Conservation (phyloP, 2,329 filamentous ascomycete species). For the Chalaropsis ovoidea region DNA sequence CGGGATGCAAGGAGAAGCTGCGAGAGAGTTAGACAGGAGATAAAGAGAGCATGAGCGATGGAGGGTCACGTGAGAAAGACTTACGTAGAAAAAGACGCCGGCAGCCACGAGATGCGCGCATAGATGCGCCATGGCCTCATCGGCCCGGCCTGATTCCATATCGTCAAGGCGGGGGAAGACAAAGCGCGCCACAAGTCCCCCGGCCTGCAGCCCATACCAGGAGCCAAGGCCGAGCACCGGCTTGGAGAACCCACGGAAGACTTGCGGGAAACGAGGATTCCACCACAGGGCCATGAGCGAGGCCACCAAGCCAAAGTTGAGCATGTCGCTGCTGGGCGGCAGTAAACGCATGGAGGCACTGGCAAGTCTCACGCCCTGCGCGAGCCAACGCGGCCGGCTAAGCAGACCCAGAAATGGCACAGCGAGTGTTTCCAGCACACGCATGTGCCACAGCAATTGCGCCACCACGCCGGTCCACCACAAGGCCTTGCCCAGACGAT, state of each 20-base stretch:
- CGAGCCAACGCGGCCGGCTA: slow-evolving; percentile 16
- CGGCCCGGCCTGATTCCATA: slow-evolving; percentile 34
- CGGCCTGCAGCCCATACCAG: slow-evolving; percentile 56
- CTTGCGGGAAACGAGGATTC: slow-evolving; percentile 57
- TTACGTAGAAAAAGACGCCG: slow-evolving; percentile 44
- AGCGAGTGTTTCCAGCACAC: slow-evolving; percentile 27
- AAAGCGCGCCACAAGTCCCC: slow-evolving; percentile 48
- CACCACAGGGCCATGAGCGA: slow-evolving; percentile 51
- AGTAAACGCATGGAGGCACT: slow-evolving; percentile 33
- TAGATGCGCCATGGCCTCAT: slow-evolving; percentile 36
- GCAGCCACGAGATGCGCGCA: slow-evolving; percentile 48
- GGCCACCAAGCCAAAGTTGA: slow-evolving; percentile 41
- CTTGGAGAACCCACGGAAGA: slow-evolving; percentile 48
- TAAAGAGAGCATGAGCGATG: not conserved
- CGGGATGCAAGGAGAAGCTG: not conserved
- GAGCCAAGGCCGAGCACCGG: slow-evolving; percentile 51
- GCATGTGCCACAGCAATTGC: slow-evolving; percentile 44
- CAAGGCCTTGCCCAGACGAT: slow-evolving; percentile 36
- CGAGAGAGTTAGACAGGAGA: not conserved
- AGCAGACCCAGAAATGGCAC: slow-evolving; percentile 5
- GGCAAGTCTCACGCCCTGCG: not conserved
- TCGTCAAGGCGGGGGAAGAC: slow-evolving; percentile 39
- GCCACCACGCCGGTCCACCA: slow-evolving; percentile 42
- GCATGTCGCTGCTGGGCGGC: slow-evolving; percentile 36
- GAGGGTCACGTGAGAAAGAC: slow-evolving; percentile 28